Evolutionary conservation across 371 early-diverging fungal species (phyloP), one percentile per base, ranked within the genome.

Genomic region (Mucor lusitanicus): DNA sequence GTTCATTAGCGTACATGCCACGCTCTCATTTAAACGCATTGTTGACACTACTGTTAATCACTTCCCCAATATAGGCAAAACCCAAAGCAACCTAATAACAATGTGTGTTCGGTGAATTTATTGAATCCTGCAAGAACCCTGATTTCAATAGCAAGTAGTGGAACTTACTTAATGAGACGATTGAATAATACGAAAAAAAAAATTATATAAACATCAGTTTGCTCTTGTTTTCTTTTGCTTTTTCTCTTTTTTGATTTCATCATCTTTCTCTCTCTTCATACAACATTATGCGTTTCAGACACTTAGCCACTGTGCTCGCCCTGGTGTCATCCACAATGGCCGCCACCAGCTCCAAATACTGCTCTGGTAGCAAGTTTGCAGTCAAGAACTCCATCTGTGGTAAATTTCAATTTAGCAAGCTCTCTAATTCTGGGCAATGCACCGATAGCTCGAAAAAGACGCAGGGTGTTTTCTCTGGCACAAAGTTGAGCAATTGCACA

Each of bases 401-500:
- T 6, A 67, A 67, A 37, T 71, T 71, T 42, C 23, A 71, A 8
- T 71, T 71, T 27, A 13, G 50, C 32, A 44, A 67, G 21, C 21
- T 71, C 3, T 64, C 53, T 0, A 19, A 33, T n/a, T 8, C 50
- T 0, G 72, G 68, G 19, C 61, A 58, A 60, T 71, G 72, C 30
- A 71, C 72, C 17, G 72, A 71, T 21, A 71, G 72, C 64, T 68
- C 55, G 1, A 65, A 61, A 12, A 65, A 67, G 58, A 55, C 65
- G 11, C 55, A 30, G 17, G 55, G 60, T 19, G 21, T n/a, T 23
- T 71, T 72, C 32, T 33, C 66, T 50, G 72, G 68, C 15, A 55
- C 75, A 27, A 63, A 75, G 32, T 54, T 76, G 11, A 30, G 63
- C 7, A 82, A 82, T 54, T 79, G 80, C 65, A 82, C 82, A 9